Evolutionary conservation across 768 basidiomycete genomes (phyloP), one percentile per base, ranked within the genome.

Genomic region (Trametes maxima): DNA sequence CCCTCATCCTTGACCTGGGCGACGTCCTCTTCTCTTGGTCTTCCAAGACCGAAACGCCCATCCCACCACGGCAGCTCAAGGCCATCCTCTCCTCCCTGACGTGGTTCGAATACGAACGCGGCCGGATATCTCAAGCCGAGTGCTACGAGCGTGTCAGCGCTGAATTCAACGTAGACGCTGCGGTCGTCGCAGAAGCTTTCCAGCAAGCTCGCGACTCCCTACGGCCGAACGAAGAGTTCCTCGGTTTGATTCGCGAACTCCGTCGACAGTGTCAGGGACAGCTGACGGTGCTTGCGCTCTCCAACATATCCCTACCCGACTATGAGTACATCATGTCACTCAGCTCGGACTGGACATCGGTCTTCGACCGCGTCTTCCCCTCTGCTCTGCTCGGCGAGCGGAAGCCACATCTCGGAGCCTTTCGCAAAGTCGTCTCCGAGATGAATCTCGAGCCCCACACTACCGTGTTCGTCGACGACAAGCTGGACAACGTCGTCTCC

Each of bases 21-120:
- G 84, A 84, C 66, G 83, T 84, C 7, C 74, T 85, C 48, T 84
- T 85, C 70, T 76, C 74, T 42, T 86, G 83, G 83, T 83, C 82
- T 6, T 62, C 80, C 0, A 64, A 76, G 17, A 80, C 81, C 1
- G 77, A 74, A 56, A 80, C 80, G 5, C 68, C 69, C 52, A 77
- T 84, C 54, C 75, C 81, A 5, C 67, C 80, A 5, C 74, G 70
- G 51, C 74, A 69, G 0, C 75, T 85, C 24, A 76, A 74, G 19
- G 66, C 68, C 25, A 83, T 83, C 54, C 74, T 84, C 37, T 70
- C 75, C 44, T 79, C 78, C 10, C 70, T 76, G n/a, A 80, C 77
- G 12, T 85, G 83, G 83, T 81, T 77, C 63, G 80, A 82, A 50
- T 85, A 83, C 61, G 84, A 85, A 67, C 72, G 78, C 16, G 82